Conservation (phyloP, 345 rosid species). For the Lagerstroemia speciosa region DNA sequence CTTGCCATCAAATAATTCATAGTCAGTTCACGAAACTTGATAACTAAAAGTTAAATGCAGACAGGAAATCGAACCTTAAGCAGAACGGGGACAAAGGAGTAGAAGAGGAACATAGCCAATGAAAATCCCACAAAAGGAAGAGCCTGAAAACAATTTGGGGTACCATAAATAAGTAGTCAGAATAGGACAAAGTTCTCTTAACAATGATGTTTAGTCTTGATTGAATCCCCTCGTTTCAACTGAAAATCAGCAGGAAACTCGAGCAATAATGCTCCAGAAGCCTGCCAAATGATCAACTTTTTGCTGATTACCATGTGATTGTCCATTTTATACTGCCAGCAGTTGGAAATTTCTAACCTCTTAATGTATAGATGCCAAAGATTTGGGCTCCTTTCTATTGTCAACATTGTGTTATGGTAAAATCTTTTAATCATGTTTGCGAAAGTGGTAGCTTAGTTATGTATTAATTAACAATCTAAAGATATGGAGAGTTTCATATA, state of each 20-base stretch:
- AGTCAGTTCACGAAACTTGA: too few species aligned
- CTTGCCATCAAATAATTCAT: too few species aligned
- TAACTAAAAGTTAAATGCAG: too few species aligned
- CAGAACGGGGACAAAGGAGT: constrained; percentile 68
- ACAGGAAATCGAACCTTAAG: constrained; percentile 51
- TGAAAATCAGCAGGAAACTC: not conserved
- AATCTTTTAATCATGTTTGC: not conserved
- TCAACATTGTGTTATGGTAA: not conserved
- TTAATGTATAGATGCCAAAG: not conserved
- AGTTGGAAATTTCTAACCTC: not conserved
- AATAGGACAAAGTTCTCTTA: not conserved
- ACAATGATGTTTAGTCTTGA: not conserved
- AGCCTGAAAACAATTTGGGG: constrained; percentile 43
- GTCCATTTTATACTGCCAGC: not conserved
- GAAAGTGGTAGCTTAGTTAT: not conserved
- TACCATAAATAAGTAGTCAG: constrained; percentile 3
- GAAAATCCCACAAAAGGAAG: constrained; percentile 59
- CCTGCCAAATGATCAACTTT: not conserved
- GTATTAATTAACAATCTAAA: not conserved
- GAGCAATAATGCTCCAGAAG: too few species aligned
- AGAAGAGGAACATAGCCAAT: constrained; percentile 59
- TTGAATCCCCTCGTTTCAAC: not conserved
- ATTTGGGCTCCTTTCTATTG: not conserved
- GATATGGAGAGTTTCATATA: not conserved
- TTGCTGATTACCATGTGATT: not conserved